Conservation (phyloP, 2,329 filamentous ascomycete genomes). For the Dichotomopilus funicola region DNA sequence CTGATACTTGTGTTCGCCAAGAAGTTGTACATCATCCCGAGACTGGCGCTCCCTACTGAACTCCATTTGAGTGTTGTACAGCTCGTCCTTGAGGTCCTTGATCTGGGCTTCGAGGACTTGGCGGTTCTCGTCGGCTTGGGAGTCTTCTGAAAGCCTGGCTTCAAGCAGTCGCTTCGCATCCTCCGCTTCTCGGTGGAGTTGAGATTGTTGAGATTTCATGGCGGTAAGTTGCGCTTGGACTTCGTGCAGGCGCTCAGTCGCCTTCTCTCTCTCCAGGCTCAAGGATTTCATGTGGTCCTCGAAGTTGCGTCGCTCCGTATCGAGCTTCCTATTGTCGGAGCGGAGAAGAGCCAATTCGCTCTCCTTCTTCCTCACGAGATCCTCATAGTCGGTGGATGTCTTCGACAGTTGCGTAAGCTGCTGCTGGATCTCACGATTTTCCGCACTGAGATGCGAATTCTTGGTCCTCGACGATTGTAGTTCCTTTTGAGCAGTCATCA, state of each 20-base stretch:
- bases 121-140: slow-evolving; percentile 72
- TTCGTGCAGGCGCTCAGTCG: slow-evolving; percentile 69
- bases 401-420: slow-evolving; percentile 82
- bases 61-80: slow-evolving; percentile 80
- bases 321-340: slow-evolving; percentile 74
- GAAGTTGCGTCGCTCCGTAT: slow-evolving; percentile 70
- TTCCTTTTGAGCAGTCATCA: slow-evolving; percentile 72
- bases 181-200: slow-evolving; percentile 79
- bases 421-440: slow-evolving; percentile 76
- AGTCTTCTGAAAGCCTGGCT: slow-evolving; percentile 83
- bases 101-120: slow-evolving; percentile 83
- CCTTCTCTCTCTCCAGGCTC: slow-evolving; percentile 68
- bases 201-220: slow-evolving; percentile 74
- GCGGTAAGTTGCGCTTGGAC: slow-evolving; percentile 83
- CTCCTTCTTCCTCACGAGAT: slow-evolving; percentile 87
- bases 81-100: slow-evolving; percentile 75
- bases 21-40: slow-evolving; percentile 83
- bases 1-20: slow-evolving; percentile 81
- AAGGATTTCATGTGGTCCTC: slow-evolving; percentile 72
- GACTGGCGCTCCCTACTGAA: slow-evolving; percentile 89
- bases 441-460: slow-evolving; percentile 68
- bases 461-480: slow-evolving; percentile 66
- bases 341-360: slow-evolving; percentile 83
- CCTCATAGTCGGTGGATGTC: slow-evolving; percentile 91
- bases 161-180: slow-evolving; percentile 84